These are phyloP conservation scores for Secale cereale DNA, from an alignment of 176 grass and related monocot genomes.

Conservation along the genomic window DNA sequence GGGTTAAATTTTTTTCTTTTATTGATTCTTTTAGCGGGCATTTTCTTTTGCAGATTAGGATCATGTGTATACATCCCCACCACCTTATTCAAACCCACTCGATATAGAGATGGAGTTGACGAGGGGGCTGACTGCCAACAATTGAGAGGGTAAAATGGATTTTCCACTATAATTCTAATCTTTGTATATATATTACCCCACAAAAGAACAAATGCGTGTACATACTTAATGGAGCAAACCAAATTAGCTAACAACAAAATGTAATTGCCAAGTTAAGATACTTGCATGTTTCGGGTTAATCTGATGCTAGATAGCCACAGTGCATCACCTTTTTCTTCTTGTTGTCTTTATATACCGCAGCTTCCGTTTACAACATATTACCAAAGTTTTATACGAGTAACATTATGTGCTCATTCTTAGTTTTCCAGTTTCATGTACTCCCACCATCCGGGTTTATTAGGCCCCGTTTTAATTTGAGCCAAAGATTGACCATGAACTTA, in stretches of 20 bases:
- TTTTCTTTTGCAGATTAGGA: too few species aligned
- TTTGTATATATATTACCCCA: too few species aligned
- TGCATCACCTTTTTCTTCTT: not conserved
- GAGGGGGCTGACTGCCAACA: not conserved
- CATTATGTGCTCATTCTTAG: not conserved
- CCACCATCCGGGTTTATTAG: too few species aligned
- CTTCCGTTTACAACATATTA: not conserved
- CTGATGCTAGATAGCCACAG: not conserved
- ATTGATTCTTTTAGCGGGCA: too few species aligned
- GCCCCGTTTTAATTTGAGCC: too few species aligned
- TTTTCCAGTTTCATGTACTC: not conserved
- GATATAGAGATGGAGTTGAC: not conserved
- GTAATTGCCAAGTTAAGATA: not conserved
- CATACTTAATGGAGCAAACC: not conserved
- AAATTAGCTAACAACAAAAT: not conserved
- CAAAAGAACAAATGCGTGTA: too few species aligned
- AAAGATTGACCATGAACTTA: too few species aligned
- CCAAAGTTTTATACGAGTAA: not conserved
- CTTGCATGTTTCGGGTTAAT: not conserved
- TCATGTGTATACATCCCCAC: too few species aligned
- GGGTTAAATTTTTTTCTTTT: too few species aligned
- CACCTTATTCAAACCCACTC: too few species aligned
- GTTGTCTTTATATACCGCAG: not conserved
- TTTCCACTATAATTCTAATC: not conserved
- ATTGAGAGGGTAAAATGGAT: not conserved